Evolutionary conservation across 352 stramenopile species (phyloP).

Genomic region (Phytopythium aichiense): DNA sequence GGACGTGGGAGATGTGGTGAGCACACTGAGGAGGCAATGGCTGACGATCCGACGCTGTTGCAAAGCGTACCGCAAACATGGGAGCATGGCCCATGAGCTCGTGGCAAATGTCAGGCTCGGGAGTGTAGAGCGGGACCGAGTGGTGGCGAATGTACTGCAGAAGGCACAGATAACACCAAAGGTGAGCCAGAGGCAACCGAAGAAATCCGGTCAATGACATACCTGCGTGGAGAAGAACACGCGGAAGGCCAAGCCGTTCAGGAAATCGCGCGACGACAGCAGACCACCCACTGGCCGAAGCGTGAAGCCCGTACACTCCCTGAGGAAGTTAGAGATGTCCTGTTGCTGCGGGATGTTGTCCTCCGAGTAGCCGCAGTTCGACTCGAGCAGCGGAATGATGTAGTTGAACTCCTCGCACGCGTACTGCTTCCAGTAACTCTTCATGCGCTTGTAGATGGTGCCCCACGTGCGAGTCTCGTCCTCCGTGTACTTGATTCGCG

Average conservation of each 20-base stretch:
- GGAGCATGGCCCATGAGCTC: slow-evolving; percentile 95
- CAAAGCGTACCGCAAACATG: slow-evolving; percentile 89
- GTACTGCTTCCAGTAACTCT: slow-evolving; percentile 91
- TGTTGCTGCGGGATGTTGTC: slow-evolving; percentile 95
- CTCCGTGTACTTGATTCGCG: slow-evolving; percentile 92
- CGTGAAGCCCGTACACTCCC: slow-evolving; percentile 89
- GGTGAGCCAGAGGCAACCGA: background rate
- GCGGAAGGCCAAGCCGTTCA: slow-evolving; percentile 97
- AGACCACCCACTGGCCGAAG: slow-evolving; percentile 94
- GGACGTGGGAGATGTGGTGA: background rate
- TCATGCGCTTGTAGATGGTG: slow-evolving; percentile 92
- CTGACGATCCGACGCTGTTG: background rate
- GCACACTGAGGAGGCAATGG: background rate
- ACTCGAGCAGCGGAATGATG: slow-evolving; percentile 91
- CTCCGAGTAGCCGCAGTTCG: slow-evolving; percentile 92
- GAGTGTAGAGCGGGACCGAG: slow-evolving; percentile 95
- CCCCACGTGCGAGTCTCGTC: slow-evolving; percentile 93
- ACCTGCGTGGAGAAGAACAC: slow-evolving; percentile 97
- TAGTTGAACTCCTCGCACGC: slow-evolving; percentile 97
- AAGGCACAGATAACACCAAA: background rate
- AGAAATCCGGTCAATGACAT: background rate
- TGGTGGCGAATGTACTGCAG: slow-evolving; percentile 93
- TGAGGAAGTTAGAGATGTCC: slow-evolving; percentile 94
- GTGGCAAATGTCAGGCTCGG: slow-evolving; percentile 98
- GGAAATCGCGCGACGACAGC: slow-evolving; percentile 95